These are phyloP conservation scores for Saccharomycopsis fodiens DNA, from an alignment of 805 yeast species.

Conservation along the genomic window DNA sequence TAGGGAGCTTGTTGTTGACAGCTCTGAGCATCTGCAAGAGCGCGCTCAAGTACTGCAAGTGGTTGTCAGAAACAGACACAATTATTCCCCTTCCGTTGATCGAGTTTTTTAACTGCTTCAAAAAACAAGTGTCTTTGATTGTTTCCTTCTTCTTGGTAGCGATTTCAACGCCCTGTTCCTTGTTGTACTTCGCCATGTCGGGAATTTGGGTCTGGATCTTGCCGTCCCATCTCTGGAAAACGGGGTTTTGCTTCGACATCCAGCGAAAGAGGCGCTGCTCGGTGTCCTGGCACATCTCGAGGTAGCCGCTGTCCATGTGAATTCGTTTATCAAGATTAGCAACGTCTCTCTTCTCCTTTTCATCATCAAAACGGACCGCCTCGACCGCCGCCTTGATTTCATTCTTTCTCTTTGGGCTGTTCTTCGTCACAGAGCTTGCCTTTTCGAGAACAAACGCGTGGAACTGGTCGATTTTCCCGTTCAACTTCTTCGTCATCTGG, in stretches of 20 bases:
- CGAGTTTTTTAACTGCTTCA: constrained; percentile 23
- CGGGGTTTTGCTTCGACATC: constrained; percentile 31
- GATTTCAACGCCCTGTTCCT: constrained; percentile 27
- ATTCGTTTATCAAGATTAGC: too few relatives aligned
- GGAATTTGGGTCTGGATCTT: constrained; percentile 28
- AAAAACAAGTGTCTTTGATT: constrained; percentile 29
- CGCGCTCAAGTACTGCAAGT: constrained; percentile 26
- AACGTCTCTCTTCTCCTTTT: neutral
- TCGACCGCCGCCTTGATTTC: too few relatives aligned
- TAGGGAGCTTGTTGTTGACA: constrained; percentile 31
- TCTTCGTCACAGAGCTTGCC: neutral
- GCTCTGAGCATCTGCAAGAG: constrained; percentile 35
- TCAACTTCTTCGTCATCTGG: constrained; percentile 1
- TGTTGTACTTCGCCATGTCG: constrained; percentile 24
- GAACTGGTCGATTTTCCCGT: constrained; percentile 3
- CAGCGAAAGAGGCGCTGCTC: constrained; percentile 34
- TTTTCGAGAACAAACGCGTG: constrained; percentile 1
- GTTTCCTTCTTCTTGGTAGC: constrained; percentile 24
- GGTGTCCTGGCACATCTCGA: constrained; percentile 26
- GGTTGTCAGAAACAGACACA: constrained; percentile 26
- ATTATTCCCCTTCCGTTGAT: constrained; percentile 32
- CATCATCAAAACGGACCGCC: neutral
- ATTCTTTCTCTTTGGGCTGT: too few relatives aligned
- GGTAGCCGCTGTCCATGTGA: neutral
- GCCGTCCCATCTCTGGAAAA: constrained; percentile 32